Percentiles rank a stretch among this genome's conserved stretches.
phyloP scores from a whole-genome alignment of 2,329 filamentous ascomycete genomes.

The Xylariaceae sp. region DNA sequence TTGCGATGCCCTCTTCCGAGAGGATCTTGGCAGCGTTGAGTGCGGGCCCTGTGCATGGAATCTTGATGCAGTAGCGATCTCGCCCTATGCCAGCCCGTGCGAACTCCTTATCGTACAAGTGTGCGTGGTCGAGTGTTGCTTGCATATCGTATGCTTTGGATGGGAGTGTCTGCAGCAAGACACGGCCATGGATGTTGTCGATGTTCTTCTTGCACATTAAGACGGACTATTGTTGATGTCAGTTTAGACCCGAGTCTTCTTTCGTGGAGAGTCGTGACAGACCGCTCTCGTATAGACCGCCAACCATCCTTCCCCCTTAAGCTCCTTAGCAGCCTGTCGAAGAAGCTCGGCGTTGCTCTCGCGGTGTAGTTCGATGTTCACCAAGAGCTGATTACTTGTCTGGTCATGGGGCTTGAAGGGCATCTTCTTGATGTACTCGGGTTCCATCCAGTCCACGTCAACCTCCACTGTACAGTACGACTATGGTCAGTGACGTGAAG shows the following conservation, averaged over 20 bases:
- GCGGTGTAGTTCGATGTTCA: slow-evolving; percentile 42
- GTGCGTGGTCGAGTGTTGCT: slow-evolving; percentile 42
- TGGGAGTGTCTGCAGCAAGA: slow-evolving; percentile 44
- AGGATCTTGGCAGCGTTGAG: slow-evolving; percentile 41
- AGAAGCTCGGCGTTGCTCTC: slow-evolving; percentile 41
- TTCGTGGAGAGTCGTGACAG: slow-evolving; percentile 11
- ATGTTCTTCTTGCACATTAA: slow-evolving; percentile 44
- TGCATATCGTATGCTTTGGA: slow-evolving; percentile 42
- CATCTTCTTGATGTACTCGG: slow-evolving; percentile 42
- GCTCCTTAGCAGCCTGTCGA: slow-evolving; percentile 37
- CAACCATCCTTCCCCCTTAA: slow-evolving; percentile 42
- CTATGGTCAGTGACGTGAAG: neutral
- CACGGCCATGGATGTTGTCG: slow-evolving; percentile 41
- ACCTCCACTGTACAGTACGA: slow-evolving; percentile 43
- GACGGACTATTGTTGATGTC: slow-evolving; percentile 33
- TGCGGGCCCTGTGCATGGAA: slow-evolving; percentile 44
- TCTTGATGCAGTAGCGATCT: slow-evolving; percentile 48
- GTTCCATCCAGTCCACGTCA: slow-evolving; percentile 49
- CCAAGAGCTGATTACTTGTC: slow-evolving; percentile 47
- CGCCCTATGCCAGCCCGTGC: slow-evolving; percentile 39
- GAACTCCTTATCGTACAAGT: slow-evolving; percentile 43
- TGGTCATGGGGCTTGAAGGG: slow-evolving; percentile 43
- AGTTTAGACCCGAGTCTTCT: neutral
- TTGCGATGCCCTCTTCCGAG: slow-evolving; percentile 28
- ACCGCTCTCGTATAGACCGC: slow-evolving; percentile 44